phyloP scores from a whole-genome alignment of 768 basidiomycete genomes.

The Suillus placidus region DNA sequence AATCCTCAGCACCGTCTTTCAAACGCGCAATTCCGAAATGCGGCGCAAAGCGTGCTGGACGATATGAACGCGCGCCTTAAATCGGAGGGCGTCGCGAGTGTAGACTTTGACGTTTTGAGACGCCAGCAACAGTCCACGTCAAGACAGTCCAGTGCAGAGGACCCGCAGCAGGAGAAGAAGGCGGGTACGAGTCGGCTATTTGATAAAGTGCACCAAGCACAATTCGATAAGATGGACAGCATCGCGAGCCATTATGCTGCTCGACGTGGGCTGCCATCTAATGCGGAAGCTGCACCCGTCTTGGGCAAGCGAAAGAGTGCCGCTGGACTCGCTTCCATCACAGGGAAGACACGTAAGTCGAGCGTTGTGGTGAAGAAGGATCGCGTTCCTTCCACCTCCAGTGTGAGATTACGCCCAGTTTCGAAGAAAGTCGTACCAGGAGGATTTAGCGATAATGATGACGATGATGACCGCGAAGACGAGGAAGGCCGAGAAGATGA shows the following conservation, averaged over 20 bases:
- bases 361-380: constrained; percentile 44
- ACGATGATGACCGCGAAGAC: constrained; percentile 44
- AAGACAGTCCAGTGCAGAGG: not conserved
- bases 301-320: constrained; percentile 42
- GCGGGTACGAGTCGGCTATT: constrained; percentile 40
- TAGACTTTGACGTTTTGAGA: constrained; percentile 49
- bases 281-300: constrained; percentile 18
- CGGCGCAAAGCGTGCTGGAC: constrained; percentile 71
- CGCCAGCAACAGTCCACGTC: constrained; percentile 21
- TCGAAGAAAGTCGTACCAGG: constrained; percentile 48
- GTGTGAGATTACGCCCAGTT: constrained; percentile 15
- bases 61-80: constrained; percentile 81
- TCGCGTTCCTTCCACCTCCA: constrained; percentile 4
- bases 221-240: constrained; percentile 79
- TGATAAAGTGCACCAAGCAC: constrained; percentile 61
- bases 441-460: constrained; percentile 57
- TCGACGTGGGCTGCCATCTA: constrained; percentile 33
- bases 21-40: constrained; percentile 65
- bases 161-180: constrained; percentile 24
- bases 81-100: constrained; percentile 54
- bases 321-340: constrained; percentile 19
- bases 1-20: constrained; percentile 62
- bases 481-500: constrained; percentile 25
- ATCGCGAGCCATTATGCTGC: constrained; percentile 60
- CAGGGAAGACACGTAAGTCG: constrained; percentile 50